A percentile compares a stretch with the other conserved stretches of the same genome.
These are phyloP conservation scores for Helotiales sp. DNA, from an alignment of 2,329 filamentous ascomycete species.

Conservation along the genomic window DNA sequence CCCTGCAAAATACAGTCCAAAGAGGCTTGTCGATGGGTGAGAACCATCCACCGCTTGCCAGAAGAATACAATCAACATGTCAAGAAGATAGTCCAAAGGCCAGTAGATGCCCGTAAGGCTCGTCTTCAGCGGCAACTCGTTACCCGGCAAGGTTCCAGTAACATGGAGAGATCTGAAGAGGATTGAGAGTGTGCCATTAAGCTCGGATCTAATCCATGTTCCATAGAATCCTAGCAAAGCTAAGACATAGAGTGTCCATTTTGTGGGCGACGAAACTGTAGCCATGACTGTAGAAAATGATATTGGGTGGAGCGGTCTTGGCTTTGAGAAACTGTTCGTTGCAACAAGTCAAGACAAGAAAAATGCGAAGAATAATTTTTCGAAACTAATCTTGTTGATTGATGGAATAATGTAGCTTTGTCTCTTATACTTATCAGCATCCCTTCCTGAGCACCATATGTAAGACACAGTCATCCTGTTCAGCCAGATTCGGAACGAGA, in stretches of 20 bases:
- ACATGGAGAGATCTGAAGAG: background rate
- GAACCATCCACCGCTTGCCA: background rate
- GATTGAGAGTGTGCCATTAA: background rate
- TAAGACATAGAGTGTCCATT: background rate
- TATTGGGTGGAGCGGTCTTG: background rate
- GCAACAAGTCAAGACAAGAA: background rate
- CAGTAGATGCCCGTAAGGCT: background rate
- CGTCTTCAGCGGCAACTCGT: background rate
- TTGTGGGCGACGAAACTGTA: background rate
- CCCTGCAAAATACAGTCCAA: background rate
- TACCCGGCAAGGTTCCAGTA: background rate
- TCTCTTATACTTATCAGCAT: background rate
- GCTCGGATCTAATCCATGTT: background rate
- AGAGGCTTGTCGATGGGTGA: background rate
- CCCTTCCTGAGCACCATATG: background rate
- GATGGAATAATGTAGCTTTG: background rate
- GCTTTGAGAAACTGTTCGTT: background rate
- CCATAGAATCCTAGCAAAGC: background rate
- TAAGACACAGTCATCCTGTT: background rate
- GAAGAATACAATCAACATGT: conserved; percentile 6
- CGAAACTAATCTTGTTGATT: background rate
- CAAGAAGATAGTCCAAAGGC: background rate
- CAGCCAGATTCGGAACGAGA: background rate
- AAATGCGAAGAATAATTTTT: too few relatives aligned
- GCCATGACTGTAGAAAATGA: background rate